Conservation (phyloP, 192 early-diverging fungal genomes). For the Coemansia sp. region DNA sequence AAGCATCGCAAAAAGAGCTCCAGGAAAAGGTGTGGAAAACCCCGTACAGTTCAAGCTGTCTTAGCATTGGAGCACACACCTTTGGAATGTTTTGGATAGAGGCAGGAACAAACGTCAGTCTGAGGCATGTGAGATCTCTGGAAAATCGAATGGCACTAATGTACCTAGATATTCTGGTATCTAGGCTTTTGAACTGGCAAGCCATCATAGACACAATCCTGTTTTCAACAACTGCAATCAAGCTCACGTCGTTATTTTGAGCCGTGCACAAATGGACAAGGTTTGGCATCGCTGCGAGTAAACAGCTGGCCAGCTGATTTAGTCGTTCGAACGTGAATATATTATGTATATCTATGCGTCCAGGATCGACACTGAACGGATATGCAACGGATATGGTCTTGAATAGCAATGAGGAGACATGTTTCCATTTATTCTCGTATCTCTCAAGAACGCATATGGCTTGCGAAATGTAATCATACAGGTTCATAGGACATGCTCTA, state of each 20-base stretch:
- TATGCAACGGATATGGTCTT: neutral
- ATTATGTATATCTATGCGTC: neutral
- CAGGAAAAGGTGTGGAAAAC: constrained; percentile 4
- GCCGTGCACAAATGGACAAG: neutral
- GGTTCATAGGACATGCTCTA: neutral
- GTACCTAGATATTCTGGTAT: neutral
- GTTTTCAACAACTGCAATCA: neutral
- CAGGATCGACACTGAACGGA: neutral
- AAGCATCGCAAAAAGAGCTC: constrained; percentile 1
- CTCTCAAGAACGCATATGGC: neutral
- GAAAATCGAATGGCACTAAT: neutral
- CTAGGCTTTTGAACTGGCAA: neutral
- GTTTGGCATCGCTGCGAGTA: neutral
- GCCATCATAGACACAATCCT: neutral
- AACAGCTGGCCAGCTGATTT: neutral
- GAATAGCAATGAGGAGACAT: neutral
- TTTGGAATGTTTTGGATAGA: neutral
- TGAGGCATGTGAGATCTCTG: neutral
- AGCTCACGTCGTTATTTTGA: neutral
- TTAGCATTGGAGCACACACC: neutral
- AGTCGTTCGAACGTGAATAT: constrained; percentile 5
- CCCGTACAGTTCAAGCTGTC: neutral
- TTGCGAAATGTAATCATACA: neutral
- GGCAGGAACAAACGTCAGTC: neutral
- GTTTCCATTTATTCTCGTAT: neutral